Evolutionary conservation across 208 protist species (phyloP), one percentile per base, ranked within the genome.

Genomic region (Trypanosoma brucei): DNA sequence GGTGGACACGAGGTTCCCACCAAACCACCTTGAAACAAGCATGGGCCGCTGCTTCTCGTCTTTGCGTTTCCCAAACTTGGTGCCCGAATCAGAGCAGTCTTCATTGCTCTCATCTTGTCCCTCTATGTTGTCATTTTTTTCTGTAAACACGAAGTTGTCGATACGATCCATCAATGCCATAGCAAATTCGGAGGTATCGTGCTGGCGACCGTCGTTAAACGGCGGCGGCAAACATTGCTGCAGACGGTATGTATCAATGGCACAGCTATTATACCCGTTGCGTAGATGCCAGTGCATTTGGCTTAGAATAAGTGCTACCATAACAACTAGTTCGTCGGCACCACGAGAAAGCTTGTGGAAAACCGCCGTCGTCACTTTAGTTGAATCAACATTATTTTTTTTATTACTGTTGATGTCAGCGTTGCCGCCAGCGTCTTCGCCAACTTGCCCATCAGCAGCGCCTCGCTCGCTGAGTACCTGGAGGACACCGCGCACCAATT

Each of bases 161-260:
- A 92, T 62, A 31, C 75, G 62, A 46, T 85, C 79, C 34, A 92
- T 59, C 52, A 92, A 46, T 33, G 79, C 69, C 55, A 88, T 86
- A 53, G 63, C 68, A 53, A 81, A 86, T 72, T 87, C 85, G n/a
- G 81, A 88, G 9, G 85, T 79, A 63, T 92, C 85, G 60, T 92
- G 85, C 50, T 88, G 85, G 3, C 62, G 75, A 42, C 75, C 70
- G 36, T 88, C 78, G 56, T 76, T 63, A 62, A 92, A 88, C 1
- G 73, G 72, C 4, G 44, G 40, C 1, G 85, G 81, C 52, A 86
- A 66, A 13, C 68, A 55, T 30, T 61, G 1, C 35, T 46, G 34
- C 13, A 85, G 68, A 54, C 75, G 77, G 38, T 70, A 51, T 1
- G 79, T 76, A 53, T 75, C 42, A 13, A 86, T 62, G 1, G 65